These are phyloP conservation scores for Termitomyces sp. DNA, from an alignment of 768 basidiomycete genomes.

Conservation along the genomic window DNA sequence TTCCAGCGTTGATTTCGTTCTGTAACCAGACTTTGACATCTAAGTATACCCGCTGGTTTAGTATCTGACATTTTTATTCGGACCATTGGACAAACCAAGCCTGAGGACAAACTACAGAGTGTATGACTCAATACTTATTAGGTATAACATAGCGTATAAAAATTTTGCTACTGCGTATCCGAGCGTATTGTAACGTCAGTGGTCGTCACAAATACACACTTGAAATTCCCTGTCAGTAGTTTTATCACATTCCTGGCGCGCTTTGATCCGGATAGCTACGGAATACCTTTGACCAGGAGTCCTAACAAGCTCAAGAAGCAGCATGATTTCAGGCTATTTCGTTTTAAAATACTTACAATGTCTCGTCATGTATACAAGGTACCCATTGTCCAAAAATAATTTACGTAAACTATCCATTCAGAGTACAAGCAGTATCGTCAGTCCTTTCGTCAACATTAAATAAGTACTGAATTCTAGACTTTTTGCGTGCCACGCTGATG, in stretches of 20 bases:
- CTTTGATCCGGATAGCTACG: no score
- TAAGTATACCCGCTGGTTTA: background rate
- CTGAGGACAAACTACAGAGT: background rate
- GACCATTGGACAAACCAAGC: no score
- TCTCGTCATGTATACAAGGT: no score
- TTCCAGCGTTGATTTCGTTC: conserved; percentile 8
- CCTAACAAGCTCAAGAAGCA: no score
- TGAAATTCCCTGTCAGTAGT: no score
- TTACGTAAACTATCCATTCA: no score
- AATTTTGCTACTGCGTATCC: background rate
- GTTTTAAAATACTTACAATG: no score
- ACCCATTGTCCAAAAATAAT: no score
- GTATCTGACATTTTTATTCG: background rate
- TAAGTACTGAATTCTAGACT: background rate
- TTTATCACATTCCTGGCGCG: no score
- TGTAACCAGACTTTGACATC: conserved; percentile 1
- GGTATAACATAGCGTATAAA: background rate
- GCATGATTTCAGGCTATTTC: no score
- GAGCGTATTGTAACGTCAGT: background rate
- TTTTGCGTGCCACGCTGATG: conserved; percentile 3
- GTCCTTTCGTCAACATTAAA: background rate
- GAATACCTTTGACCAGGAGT: no score
- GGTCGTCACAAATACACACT: background rate
- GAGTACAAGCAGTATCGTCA: background rate
- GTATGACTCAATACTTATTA: background rate